Evolutionary conservation across 345 rosid species (phyloP).

Genomic region (Arabis hirsuta): DNA sequence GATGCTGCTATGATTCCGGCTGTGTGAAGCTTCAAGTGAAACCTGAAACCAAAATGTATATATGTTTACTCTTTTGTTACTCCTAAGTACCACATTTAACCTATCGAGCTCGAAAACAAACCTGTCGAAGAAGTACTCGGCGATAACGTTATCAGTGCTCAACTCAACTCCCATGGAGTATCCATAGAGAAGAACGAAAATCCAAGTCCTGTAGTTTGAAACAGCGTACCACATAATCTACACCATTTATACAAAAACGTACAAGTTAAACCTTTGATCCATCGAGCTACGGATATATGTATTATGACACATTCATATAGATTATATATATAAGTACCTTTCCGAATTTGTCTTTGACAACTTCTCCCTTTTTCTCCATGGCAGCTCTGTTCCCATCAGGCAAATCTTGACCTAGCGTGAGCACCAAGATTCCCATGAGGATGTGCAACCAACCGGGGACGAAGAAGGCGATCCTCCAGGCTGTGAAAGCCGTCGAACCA

Average conservation of each 20-base stretch:
- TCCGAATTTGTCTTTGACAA: constrained; percentile 64
- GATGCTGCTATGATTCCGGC: constrained; percentile 62
- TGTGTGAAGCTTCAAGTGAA: constrained; percentile 52
- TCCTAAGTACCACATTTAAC: background rate
- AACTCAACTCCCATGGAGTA: constrained; percentile 71
- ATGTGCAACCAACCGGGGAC: constrained; percentile 62
- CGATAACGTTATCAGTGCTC: constrained; percentile 69
- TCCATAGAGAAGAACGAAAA: constrained; percentile 66
- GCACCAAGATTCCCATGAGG: constrained; percentile 63
- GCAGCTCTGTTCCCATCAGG: constrained; percentile 68
- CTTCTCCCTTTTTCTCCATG: constrained; percentile 63
- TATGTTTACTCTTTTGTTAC: constrained; percentile 8
- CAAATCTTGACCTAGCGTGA: constrained; percentile 70
- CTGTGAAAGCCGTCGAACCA: constrained; percentile 65
- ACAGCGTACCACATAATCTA: constrained; percentile 61
- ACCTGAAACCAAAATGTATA: constrained; percentile 14
- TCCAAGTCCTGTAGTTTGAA: constrained; percentile 70
- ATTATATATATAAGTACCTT: constrained; percentile 47
- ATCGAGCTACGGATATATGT: background rate
- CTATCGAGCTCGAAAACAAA: background rate
- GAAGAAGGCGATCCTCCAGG: constrained; percentile 79
- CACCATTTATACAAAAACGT: constrained; percentile 6
- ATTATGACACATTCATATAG: background rate
- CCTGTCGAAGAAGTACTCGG: constrained; percentile 76
- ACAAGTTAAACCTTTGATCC: constrained; percentile 1